Evolutionary conservation across 2,329 filamentous ascomycete genomes (phyloP), one percentile per base, ranked within the genome.

Genomic region (Colletotrichum chlorophyti): DNA sequence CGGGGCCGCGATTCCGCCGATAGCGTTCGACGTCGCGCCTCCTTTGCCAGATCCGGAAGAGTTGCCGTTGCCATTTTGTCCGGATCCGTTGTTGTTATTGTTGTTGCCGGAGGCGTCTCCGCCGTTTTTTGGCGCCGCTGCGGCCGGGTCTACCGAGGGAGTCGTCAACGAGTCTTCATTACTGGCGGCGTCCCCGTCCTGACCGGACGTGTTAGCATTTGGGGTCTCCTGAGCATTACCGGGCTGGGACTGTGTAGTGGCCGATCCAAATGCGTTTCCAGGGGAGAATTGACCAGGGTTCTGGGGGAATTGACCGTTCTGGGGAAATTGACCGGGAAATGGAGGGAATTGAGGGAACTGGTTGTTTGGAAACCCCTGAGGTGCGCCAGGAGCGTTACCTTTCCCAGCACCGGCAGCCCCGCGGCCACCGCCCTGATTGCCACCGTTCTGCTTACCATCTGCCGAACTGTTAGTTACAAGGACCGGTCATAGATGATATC

Each of bases 1-100:
- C 8, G 84, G 83, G 4, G 83, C 81, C 11, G 75, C 73, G 48
- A 81, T 73, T 45, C 82, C 83, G 41, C 78, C 83, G 57, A 87
- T 71, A 51, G 79, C 77, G 40, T 54, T 64, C 27, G 64, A 64
- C 50, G 50, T 63, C 50, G 65, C 73, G 42, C 68, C 70, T 53
- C 70, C 69, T 17, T 60, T 62, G 26, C 63, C 62, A 31, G 58
- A 50, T 51, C 59, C 61, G 37, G 57, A 58, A 53, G 48, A 47
- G 34, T 42, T 46, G 5, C 45, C 49, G 47, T 58, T 52, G 14
- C 50, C 62, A 9, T 61, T 43, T n/a, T 51, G 48, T 17, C 54
- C 55, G 27, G 38, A 50, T 38, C 54, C 42, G 37, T 40, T 43
- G 37, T 19, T 19, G 31, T 54, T n/a, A n/a, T n/a, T 52, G 49